Evolutionary conservation across 129 eudicot genomes (phyloP), one percentile per base, ranked within the genome.

Genomic region (Sambucus nigra): DNA sequence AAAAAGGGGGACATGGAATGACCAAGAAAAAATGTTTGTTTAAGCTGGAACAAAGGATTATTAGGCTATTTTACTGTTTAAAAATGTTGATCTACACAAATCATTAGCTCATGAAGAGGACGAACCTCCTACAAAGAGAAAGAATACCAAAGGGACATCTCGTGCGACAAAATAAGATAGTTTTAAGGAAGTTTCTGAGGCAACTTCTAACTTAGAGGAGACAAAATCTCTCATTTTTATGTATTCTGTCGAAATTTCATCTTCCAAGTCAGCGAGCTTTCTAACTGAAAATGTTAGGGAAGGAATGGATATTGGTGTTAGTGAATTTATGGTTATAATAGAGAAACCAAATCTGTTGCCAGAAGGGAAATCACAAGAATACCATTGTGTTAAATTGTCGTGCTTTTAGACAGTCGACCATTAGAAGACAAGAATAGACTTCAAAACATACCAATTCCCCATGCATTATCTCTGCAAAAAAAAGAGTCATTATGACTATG

Each of bases 1-100:
- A n/a, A n/a, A n/a, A n/a, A n/a, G n/a, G n/a, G n/a, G n/a, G n/a
- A n/a, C n/a, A n/a, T n/a, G n/a, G n/a, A n/a, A n/a, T n/a, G n/a
- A n/a, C n/a, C n/a, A n/a, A n/a, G n/a, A n/a, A n/a, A n/a, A n/a
- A n/a, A n/a, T n/a, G n/a, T n/a, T n/a, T n/a, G n/a, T n/a, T n/a
- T n/a, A n/a, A n/a, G n/a, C n/a, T n/a, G n/a, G n/a, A n/a, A n/a
- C n/a, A n/a, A n/a, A n/a, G n/a, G n/a, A n/a, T n/a, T n/a, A n/a
- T n/a, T n/a, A n/a, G n/a, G n/a, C n/a, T n/a, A n/a, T n/a, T n/a
- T n/a, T n/a, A n/a, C n/a, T n/a, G n/a, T n/a, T n/a, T 33, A 67
- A 61, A 52, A 61, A 28, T 50, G 61, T 47, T 69, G 61, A 51
- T 16, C 63, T 69, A 60, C 28, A 69, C 35, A 67, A 45, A 22